Percentiles rank a stretch among this genome's conserved stretches.
Conservation (phyloP, 2,329 filamentous ascomycete genomes). For the Plectosphaerella cucumerina region DNA sequence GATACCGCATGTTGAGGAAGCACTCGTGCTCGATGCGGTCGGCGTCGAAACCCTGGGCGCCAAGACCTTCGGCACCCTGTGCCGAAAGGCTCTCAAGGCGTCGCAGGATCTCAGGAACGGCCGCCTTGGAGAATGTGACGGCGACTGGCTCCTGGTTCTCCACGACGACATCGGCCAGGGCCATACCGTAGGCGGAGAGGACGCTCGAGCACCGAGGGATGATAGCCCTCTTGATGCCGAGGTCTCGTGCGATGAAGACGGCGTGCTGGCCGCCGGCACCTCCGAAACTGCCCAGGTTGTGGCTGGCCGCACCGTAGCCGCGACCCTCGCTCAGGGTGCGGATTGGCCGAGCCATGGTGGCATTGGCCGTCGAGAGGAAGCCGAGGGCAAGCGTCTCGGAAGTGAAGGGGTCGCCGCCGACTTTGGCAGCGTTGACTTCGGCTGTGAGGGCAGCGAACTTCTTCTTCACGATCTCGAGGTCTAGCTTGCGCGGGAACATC, state of each 20-base stretch:
- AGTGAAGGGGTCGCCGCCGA: conserved; percentile 21
- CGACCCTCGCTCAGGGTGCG: conserved; percentile 29
- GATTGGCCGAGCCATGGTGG: conserved; percentile 30
- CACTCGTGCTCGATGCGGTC: conserved; percentile 34
- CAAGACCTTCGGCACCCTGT: conserved; percentile 19
- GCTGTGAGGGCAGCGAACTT: conserved; percentile 37
- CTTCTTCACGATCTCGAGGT: conserved; percentile 30
- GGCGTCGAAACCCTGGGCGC: conserved; percentile 22
- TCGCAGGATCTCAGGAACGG: conserved; percentile 12
- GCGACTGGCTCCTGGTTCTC: conserved; percentile 32
- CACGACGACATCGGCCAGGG: conserved; percentile 38
- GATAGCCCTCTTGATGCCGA: conserved; percentile 37
- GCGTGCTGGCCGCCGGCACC: conserved; percentile 38
- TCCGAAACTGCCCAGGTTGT: conserved; percentile 31
- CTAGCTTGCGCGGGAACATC: conserved; percentile 59
- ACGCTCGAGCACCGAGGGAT: conserved; percentile 41
- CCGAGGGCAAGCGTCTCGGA: conserved; percentile 31
- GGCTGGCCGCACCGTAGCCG: conserved; percentile 27
- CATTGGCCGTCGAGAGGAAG: conserved; percentile 30
- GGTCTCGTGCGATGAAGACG: conserved; percentile 34
- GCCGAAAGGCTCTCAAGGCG: conserved; percentile 26
- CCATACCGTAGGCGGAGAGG: conserved; percentile 42
- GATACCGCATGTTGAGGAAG: conserved; percentile 38
- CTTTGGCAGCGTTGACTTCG: conserved; percentile 33
- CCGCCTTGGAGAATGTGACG: conserved; percentile 17